Base-by-base conservation (phyloP, 495 filamentous ascomycete species). In the Xylaria bambusicola region DNA sequence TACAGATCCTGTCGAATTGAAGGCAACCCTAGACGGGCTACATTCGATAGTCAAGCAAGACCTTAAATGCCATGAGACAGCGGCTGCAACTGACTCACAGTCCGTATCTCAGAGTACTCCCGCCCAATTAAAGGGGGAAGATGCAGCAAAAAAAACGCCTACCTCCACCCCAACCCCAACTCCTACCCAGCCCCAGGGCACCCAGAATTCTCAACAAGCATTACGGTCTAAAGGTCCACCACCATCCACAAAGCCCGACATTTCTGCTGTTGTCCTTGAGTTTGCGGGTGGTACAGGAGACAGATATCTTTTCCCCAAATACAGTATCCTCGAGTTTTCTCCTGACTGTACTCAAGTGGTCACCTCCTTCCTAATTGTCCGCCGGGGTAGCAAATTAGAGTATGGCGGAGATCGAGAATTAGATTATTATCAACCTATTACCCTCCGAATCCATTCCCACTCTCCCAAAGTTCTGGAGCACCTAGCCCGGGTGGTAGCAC, bases 371-470 rank as follows among this genome's bases (percentile, higher is more conserved):
- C 73, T 90, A 26, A 78, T 89, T 38, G 84, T 87, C 6, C 83
- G 82, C 36, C 83, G 79, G 60, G 83, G 82, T 18, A 83, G 79
- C 65, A 73, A 71, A 29, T 72, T 77, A 20, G 82, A 83, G 59
- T 82, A 83, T 45, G 70, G 75, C 35, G 77, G 75, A 1, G 78
- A 84, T 50, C 79, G 77, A 18, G 78, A 54, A 58, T 80, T 69
- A 72, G 91, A 93, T 60, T 96, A 94, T 73, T 97, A 95, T 70
- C 91, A 97, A 64, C 91, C 93, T 2, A 79, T 97, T 27, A 97
- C 94, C 0, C 84, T 96, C 53, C 86, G 90, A 46, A 80, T 96
- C 44, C 82, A 83, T 60, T 80, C 86, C 18, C 75, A 80, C 17
- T 81, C 84, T 46, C 77, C 83, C 8, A 81, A 83, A 56, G 77